Evolutionary conservation across 164 flowering plant genomes (phyloP).

Genomic region (Houttuynia cordata): DNA sequence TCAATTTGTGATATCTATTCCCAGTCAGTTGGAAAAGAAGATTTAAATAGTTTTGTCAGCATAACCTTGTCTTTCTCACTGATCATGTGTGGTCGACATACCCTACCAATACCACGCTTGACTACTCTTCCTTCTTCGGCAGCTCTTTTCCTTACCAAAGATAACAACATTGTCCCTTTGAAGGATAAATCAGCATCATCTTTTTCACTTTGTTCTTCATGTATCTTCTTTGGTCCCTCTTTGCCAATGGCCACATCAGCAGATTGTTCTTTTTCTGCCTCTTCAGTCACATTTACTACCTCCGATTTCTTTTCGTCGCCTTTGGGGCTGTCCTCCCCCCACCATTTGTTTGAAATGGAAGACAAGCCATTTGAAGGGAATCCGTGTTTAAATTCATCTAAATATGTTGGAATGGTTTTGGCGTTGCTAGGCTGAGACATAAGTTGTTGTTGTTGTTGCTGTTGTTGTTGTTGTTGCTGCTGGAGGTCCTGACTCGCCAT

Average conservation of each 20-base stretch:
- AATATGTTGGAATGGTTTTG: conserved; percentile 14
- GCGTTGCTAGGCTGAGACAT: conserved; percentile 12
- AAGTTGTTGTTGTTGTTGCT: conserved; percentile 13
- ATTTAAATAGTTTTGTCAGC: conserved; percentile 30
- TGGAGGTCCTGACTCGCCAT: conserved; percentile 10
- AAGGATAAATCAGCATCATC: conserved; percentile 3
- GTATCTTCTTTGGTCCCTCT: not conserved
- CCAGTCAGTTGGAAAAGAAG: conserved; percentile 11
- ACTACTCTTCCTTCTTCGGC: conserved; percentile 46
- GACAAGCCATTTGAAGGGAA: conserved; percentile 64
- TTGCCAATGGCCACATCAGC: conserved; percentile 2
- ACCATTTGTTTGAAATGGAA: conserved; percentile 38
- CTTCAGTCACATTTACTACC: conserved; percentile 12
- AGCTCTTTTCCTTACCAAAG: conserved; percentile 35
- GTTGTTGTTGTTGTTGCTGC: conserved; percentile 25
- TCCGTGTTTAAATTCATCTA: conserved; percentile 64
- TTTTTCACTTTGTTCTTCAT: conserved; percentile 3
- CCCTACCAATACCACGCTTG: conserved; percentile 28
- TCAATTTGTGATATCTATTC: not conserved
- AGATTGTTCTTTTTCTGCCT: conserved; percentile 12
- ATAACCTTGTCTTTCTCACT: conserved; percentile 22
- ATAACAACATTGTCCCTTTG: conserved; percentile 24
- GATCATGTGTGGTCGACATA: conserved; percentile 18
- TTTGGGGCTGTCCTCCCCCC: conserved; percentile 35
- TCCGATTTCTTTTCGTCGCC: conserved; percentile 5